These are phyloP conservation scores for Chimonanthus salicifolius DNA, from an alignment of 164 flowering plant genomes.

Conservation along the genomic window DNA sequence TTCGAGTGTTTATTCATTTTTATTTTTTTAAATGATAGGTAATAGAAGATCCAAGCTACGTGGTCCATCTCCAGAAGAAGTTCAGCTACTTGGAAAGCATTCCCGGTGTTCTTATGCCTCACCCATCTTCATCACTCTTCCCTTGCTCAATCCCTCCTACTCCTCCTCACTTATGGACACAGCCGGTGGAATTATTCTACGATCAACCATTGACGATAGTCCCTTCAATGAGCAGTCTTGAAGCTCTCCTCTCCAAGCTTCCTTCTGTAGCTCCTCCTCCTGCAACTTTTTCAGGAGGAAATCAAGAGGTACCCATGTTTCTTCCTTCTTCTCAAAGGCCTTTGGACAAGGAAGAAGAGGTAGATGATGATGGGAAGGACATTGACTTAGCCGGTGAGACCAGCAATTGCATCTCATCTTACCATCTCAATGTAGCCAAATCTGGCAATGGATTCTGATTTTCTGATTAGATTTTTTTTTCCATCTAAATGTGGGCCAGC, in stretches of 20 bases:
- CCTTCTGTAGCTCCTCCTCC: conserved; percentile 74
- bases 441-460: conserved; percentile 15
- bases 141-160: conserved; percentile 47
- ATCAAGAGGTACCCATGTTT: conserved; percentile 21
- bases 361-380: conserved; percentile 29
- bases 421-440: conserved; percentile 18
- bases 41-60: conserved; percentile 77
- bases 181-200: conserved; percentile 18
- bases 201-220: conserved; percentile 53
- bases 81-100: conserved; percentile 87
- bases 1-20: no score
- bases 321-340: conserved; percentile 21
- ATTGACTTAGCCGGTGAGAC: conserved; percentile 30
- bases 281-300: conserved; percentile 15
- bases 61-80: conserved; percentile 67
- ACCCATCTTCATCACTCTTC: conserved; percentile 75
- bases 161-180: conserved; percentile 15
- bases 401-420: conserved; percentile 36
- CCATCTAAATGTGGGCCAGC: no score
- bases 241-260: conserved; percentile 90
- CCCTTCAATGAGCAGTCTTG: conserved; percentile 96
- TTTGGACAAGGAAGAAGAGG: conserved; percentile 47
- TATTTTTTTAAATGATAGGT: conserved; percentile 34
- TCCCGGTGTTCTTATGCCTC: conserved; percentile 92
- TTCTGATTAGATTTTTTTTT: no score